Conservation (phyloP, 2,329 filamentous ascomycete species). For the Myriosclerotinia duriaeana region DNA sequence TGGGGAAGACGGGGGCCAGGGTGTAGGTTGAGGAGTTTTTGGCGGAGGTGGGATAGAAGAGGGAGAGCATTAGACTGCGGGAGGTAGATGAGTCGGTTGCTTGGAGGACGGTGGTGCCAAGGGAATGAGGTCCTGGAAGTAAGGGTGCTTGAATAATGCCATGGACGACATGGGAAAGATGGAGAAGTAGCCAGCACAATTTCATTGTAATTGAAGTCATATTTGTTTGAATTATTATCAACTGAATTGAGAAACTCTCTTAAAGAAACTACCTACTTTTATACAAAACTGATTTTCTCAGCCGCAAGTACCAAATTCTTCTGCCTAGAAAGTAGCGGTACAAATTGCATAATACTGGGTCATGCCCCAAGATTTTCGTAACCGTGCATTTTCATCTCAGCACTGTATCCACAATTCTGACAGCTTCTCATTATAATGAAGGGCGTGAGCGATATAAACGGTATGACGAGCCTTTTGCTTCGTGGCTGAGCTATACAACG, state of each 20-base stretch:
- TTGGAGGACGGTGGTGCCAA: constrained; percentile 21
- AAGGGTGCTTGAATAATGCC: constrained; percentile 13
- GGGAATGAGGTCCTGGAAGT: constrained; percentile 10
- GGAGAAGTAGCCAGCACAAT: constrained; percentile 11
- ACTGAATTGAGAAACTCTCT: not conserved
- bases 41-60: constrained; percentile 23
- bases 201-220: constrained; percentile 8
- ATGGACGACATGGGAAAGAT: not conserved
- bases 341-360: not conserved
- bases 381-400: not conserved
- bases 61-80: constrained; percentile 21
- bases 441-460: not conserved
- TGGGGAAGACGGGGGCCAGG: constrained; percentile 4
- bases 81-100: constrained; percentile 14
- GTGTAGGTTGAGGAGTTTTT: not conserved
- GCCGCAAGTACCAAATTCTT: not conserved
- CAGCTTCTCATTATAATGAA: not conserved
- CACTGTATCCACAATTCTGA: not conserved
- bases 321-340: constrained; percentile 11
- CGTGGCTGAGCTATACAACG: constrained; percentile 7
- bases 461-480: not conserved
- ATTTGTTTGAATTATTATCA: not conserved
- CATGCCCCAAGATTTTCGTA: not conserved
- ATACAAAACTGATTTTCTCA: not conserved
- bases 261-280: not conserved